These are phyloP conservation scores for Ganoderma lingzhi DNA, from an alignment of 1,284 basidiomycete species.

Conservation along the genomic window DNA sequence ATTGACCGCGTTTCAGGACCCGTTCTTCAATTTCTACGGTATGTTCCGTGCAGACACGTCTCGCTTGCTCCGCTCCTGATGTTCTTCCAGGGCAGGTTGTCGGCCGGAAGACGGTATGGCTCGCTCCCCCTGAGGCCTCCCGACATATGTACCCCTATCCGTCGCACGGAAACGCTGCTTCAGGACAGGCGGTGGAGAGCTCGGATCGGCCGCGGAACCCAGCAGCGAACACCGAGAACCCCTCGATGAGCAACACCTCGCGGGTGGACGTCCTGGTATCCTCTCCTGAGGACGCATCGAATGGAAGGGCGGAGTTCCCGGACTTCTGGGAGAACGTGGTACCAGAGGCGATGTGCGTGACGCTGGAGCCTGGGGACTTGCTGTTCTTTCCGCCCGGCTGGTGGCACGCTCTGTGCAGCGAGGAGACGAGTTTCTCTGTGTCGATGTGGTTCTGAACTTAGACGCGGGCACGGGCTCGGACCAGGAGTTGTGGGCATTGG, in stretches of 20 bases:
- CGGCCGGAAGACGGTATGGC: slow-evolving; percentile 92
- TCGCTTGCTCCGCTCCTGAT: slow-evolving; percentile 1
- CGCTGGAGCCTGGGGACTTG: slow-evolving; percentile 83
- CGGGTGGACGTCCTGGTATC: slow-evolving; percentile 70
- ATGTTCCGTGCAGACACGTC: slow-evolving; percentile 28
- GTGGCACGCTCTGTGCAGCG: slow-evolving; percentile 93
- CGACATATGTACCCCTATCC: slow-evolving; percentile 64
- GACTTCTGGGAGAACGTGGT: slow-evolving; percentile 67
- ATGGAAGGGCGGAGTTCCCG: slow-evolving; percentile 42
- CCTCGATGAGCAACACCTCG: slow-evolving; percentile 72
- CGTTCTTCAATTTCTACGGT: slow-evolving; percentile 94
- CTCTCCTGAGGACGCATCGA: slow-evolving; percentile 37
- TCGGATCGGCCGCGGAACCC: slow-evolving; percentile 44
- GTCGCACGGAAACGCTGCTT: slow-evolving; percentile 4
- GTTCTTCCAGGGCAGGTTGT: slow-evolving; percentile 79
- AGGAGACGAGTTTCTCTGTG: slow-evolving; percentile 78
- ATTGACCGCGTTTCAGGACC: slow-evolving; percentile 67
- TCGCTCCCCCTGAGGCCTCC: slow-evolving; percentile 76
- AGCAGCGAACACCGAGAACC: slow-evolving; percentile 47
- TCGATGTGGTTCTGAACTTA: slow-evolving; percentile 78
- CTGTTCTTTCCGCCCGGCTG: slow-evolving; percentile 90
- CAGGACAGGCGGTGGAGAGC: background rate
- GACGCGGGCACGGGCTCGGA: background rate
- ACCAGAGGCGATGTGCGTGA: slow-evolving; percentile 70
- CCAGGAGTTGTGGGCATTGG: background rate